These are phyloP conservation scores for Phytomonas sp. DNA, from an alignment of 208 protist species.

Conservation along the genomic window DNA sequence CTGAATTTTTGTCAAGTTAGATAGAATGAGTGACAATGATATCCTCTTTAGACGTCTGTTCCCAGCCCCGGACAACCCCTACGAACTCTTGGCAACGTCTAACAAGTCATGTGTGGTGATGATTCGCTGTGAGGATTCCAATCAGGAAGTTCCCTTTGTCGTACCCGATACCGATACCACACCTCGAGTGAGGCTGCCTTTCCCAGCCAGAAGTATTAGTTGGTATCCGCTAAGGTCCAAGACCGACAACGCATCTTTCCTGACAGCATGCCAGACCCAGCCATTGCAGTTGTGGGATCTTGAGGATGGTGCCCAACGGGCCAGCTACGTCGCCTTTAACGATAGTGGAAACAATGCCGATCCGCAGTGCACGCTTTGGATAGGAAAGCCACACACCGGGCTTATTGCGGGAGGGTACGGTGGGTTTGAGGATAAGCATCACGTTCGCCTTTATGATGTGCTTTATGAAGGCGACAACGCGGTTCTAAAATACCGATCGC, in stretches of 20 bases:
- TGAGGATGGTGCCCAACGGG: constrained; percentile 50
- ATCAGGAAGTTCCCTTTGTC: neutral
- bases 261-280: constrained; percentile 37
- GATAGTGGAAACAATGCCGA: constrained; percentile 39
- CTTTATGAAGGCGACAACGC: constrained; percentile 31
- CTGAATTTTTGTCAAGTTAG: constrained; percentile 1
- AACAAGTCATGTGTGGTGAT: constrained; percentile 12
- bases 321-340: constrained; percentile 54
- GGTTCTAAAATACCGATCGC: constrained; percentile 31
- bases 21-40: neutral
- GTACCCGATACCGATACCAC: constrained; percentile 5
- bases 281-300: constrained; percentile 79
- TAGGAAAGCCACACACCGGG: constrained; percentile 7
- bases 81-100: constrained; percentile 40
- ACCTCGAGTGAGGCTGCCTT: constrained; percentile 46
- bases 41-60: constrained; percentile 46
- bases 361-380: constrained; percentile 41
- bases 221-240: constrained; percentile 77
- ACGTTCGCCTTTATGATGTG: constrained; percentile 69
- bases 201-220: constrained; percentile 50
- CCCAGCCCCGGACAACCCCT: constrained; percentile 38
- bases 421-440: constrained; percentile 40
- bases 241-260: constrained; percentile 33
- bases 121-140: neutral
- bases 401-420: constrained; percentile 62